Base-by-base conservation (phyloP, 2,329 filamentous ascomycete species). In the Alternaria sp. region DNA sequence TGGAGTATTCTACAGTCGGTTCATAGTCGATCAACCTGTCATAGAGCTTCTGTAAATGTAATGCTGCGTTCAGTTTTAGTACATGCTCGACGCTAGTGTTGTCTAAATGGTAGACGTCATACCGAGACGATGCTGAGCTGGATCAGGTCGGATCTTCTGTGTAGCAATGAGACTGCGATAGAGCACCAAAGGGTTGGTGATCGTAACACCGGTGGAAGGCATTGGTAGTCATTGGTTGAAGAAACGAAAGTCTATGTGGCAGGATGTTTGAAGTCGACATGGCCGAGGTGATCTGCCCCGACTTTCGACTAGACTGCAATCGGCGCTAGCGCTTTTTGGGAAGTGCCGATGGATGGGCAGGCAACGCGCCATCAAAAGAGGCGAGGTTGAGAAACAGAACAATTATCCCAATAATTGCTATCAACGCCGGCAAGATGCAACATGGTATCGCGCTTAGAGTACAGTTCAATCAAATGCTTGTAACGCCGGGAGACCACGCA, bases 41-140 rank as follows among this genome's bases (percentile, higher is more conserved):
- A 68, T 95, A 94, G 11, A 94, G 83, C 73, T 92, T 91, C 67
- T 92, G 90, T 2, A 94, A 83, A 77, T 94, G 90, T 41, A 92
- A 83, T 6, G 91, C 91, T 75, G 76, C 42, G 38, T 41, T 51
- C n/a, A 44, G 38, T 16, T 46, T 71, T 56, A 65, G 67, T 71
- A 43, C 54, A 42, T 26, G 41, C 51, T 38, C 39, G 11, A 51
- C 34, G 34, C 20, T 73, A 70, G 68, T 65, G 56, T 49, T 16
- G 22, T 30, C 32, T 28, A 39, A 72, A 71, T 75, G 66, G 70
- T 75, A 66, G 69, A 76, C 71, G 73, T 78, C 72, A 78, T 71
- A 77, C 77, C 76, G 7, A 92, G 82, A 20, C 90, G 86, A 75
- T 92, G 88, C 74, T 93, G 90, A 22, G 89, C 85, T 5, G 87